A percentile compares a stretch with the other conserved stretches of the same genome.
These are phyloP conservation scores for Jasminum sambac DNA, from an alignment of 257 asterid genomes.

Conservation along the genomic window DNA sequence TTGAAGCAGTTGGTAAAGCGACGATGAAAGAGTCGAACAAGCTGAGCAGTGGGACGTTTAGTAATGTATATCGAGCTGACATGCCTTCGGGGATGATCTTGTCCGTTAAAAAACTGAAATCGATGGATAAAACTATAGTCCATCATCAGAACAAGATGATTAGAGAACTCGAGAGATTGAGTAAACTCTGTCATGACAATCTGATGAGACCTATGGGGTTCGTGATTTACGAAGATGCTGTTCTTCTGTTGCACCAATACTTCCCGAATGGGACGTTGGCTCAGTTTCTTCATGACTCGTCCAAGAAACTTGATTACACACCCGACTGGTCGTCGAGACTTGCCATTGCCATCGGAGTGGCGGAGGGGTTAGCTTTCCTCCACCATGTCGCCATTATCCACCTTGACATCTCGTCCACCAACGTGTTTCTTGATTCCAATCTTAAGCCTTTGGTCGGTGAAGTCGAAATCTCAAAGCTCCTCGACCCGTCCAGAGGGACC, in stretches of 20 bases:
- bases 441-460: constrained; percentile 80
- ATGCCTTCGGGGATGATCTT: constrained; percentile 93
- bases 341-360: constrained; percentile 85
- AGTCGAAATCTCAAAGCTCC: constrained; percentile 90
- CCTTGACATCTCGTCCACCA: constrained; percentile 90
- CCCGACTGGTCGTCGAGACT: constrained; percentile 91
- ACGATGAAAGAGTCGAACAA: constrained; percentile 70
- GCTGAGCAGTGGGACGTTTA: constrained; percentile 75
- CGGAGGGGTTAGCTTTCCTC: constrained; percentile 86
- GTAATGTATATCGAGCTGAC: constrained; percentile 82
- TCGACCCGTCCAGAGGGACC: constrained; percentile 92
- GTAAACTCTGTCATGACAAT: constrained; percentile 80
- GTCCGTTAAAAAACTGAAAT: constrained; percentile 72
- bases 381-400: constrained; percentile 88
- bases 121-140: constrained; percentile 70
- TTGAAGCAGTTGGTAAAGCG: constrained; percentile 77
- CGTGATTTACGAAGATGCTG: constrained; percentile 73
- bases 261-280: constrained; percentile 68
- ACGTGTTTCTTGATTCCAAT: constrained; percentile 73
- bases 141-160: constrained; percentile 83
- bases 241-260: constrained; percentile 67
- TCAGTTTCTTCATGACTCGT: constrained; percentile 62
- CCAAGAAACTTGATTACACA: constrained; percentile 46
- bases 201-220: constrained; percentile 83
- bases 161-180: constrained; percentile 84